Base-by-base conservation (phyloP, 2,329 filamentous ascomycete genomes). In the Neofusicoccum laricinum region DNA sequence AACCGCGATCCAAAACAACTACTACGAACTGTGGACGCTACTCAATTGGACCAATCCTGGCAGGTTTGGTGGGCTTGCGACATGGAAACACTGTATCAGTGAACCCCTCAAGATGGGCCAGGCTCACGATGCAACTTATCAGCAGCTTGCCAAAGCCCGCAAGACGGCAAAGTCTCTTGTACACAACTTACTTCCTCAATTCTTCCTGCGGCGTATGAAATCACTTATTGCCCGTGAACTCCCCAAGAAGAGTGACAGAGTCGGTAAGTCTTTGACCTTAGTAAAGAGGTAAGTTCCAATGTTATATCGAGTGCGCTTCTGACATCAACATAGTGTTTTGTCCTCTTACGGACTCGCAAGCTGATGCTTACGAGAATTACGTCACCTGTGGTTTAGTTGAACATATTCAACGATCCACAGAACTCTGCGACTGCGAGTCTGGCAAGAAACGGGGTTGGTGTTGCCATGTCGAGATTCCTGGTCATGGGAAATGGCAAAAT, bases 11-110 rank as follows among this genome's bases (percentile, higher is more conserved):
- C 95, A 99, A 74, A 99, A 99, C 76, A 95, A 92, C 69, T 99
- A 99, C 74, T 92, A 97, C 73, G 95, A 99, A 75, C 84, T 99
- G 0, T 99, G 94, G 94, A 96, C 93, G 0, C 82, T 99, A 0
- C 81, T 99, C 2, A 96, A 99, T 74, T 99, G 95, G 95, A 93
- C 93, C 0, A 95, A 96, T 69, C 95, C 95, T 0, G 94, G 93
- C 0, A 78, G 77, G 43, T 84, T 90, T 67, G 87, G 88, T 0
- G 85, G 87, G 0, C 78, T 90, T 10, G 80, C 85, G 4, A 90
- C 91, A 46, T 99, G 95, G 95, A 90, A 88, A 71, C 82, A 85
- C 19, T 87, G 85, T 41, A 92, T 99, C 65, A 88, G 89, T 61
- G 85, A 88, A 21, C 95, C 94, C 0, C 81, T 99, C 63, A 91